Evolutionary conservation across 2,329 filamentous ascomycete species (phyloP).

Genomic region (Aspergillus cejpii): DNA sequence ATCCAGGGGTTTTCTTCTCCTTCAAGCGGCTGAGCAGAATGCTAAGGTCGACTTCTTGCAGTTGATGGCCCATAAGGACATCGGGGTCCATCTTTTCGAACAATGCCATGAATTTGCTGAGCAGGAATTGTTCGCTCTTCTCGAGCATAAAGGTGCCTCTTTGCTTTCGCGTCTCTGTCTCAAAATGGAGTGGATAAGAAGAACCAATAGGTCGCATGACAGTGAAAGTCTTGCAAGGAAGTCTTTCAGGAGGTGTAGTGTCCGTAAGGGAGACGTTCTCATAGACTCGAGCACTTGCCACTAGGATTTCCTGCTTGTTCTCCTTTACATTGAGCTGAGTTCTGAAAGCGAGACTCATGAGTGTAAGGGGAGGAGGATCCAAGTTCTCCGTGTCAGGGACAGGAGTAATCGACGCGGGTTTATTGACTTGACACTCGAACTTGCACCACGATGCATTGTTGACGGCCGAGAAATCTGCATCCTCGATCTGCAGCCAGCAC

Average conservation of each 20-base stretch:
- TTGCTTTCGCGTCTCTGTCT: slow-evolving; percentile 65
- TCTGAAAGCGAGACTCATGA: slow-evolving; percentile 91
- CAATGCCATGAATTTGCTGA: slow-evolving; percentile 83
- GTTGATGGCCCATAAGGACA: slow-evolving; percentile 84
- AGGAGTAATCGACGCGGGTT: slow-evolving; percentile 67
- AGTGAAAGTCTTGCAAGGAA: slow-evolving; percentile 86
- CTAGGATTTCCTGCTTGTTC: slow-evolving; percentile 93
- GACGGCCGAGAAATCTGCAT: slow-evolving; percentile 72
- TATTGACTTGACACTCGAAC: slow-evolving; percentile 74
- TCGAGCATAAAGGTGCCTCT: slow-evolving; percentile 71
- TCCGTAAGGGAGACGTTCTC: slow-evolving; percentile 82
- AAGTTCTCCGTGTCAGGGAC: slow-evolving; percentile 71
- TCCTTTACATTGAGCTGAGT: slow-evolving; percentile 84
- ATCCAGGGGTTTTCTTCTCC: slow-evolving; percentile 85
- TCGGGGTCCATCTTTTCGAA: slow-evolving; percentile 86
- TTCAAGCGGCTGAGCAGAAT: slow-evolving; percentile 78
- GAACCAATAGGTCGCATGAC: slow-evolving; percentile 73
- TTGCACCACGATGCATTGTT: slow-evolving; percentile 97
- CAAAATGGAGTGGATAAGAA: slow-evolving; percentile 79
- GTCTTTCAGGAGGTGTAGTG: slow-evolving; percentile 77
- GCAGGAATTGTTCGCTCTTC: slow-evolving; percentile 75
- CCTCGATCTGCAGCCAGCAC: slow-evolving; percentile 89
- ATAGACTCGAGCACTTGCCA: slow-evolving; percentile 87
- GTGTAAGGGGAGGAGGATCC: slow-evolving; percentile 76
- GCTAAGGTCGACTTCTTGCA: slow-evolving; percentile 97